Percentiles rank a stretch among this genome's conserved stretches.
Conservation (phyloP, 176 grass and related monocot genomes). For the Chloris gayana region DNA sequence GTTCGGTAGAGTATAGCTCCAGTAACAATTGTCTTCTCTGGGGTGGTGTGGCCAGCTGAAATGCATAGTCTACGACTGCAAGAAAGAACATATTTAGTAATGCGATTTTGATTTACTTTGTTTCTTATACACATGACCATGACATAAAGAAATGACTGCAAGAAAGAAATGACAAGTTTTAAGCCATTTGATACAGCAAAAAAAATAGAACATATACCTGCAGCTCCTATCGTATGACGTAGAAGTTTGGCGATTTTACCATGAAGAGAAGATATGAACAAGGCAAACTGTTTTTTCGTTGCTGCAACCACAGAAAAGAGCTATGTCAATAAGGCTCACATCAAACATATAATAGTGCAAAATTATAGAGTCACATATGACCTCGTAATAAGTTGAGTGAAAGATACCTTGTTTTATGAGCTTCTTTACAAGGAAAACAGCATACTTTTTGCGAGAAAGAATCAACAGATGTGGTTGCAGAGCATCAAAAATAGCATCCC, state of each 20-base stretch:
- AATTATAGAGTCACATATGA: background rate
- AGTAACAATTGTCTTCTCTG: constrained; percentile 83
- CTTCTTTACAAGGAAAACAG: constrained; percentile 94
- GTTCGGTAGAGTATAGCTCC: constrained; percentile 93
- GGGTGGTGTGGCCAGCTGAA: constrained; percentile 53
- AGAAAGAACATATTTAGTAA: constrained; percentile 29
- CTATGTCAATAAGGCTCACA: background rate
- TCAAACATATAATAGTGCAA: constrained; percentile 16
- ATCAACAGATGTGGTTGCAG: constrained; percentile 68
- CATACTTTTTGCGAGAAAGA: constrained; percentile 80
- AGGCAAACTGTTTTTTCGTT: constrained; percentile 81
- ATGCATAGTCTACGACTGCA: constrained; percentile 88
- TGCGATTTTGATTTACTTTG: constrained; percentile 8
- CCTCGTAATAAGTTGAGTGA: background rate
- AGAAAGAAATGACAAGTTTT: background rate
- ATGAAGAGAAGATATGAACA: constrained; percentile 88
- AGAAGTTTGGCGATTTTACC: constrained; percentile 76
- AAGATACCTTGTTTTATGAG: constrained; percentile 74
- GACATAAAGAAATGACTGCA: background rate
- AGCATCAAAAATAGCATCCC: constrained; percentile 70
- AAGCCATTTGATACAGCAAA: background rate
- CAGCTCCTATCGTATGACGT: constrained; percentile 68
- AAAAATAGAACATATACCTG: constrained; percentile 53
- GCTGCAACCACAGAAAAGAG: constrained; percentile 57
- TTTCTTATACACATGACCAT: background rate